A percentile compares a stretch with the other conserved stretches of the same genome.
Conservation (phyloP, 805 yeast species). For the Pichia phayaonensis region DNA sequence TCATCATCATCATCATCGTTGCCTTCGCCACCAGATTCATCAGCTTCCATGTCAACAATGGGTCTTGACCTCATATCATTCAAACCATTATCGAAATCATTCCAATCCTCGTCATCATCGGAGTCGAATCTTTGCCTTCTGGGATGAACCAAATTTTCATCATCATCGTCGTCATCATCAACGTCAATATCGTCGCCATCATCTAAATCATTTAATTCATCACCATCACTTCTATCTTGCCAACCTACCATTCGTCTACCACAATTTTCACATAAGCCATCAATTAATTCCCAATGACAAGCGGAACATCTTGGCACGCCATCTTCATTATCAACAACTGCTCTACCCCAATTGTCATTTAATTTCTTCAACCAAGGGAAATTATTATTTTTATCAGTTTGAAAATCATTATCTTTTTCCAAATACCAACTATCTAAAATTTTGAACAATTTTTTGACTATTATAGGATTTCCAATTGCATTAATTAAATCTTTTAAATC, state of each 20-base stretch:
- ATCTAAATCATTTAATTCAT: constrained; percentile 9
- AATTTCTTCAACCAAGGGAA: constrained; percentile 39
- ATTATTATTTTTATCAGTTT: constrained; percentile 28
- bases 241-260: constrained; percentile 39
- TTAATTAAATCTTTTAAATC: constrained; percentile 2
- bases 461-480: neutral
- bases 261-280: constrained; percentile 61
- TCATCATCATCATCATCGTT: constrained; percentile 1
- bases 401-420: constrained; percentile 30
- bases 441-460: neutral
- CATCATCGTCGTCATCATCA: neutral
- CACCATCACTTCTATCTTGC: constrained; percentile 12
- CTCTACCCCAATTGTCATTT: constrained; percentile 42
- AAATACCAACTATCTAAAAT: constrained; percentile 21
- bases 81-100: constrained; percentile 10
- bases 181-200: constrained; percentile 9
- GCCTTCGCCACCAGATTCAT: constrained; percentile 3
- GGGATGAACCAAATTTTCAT: neutral
- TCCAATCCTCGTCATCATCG: constrained; percentile 4
- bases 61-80: neutral
- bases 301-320: constrained; percentile 69
- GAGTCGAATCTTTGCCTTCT: neutral
- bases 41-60: neutral
- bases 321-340: constrained; percentile 54
- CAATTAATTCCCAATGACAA: constrained; percentile 77